A percentile compares a stretch with the other conserved stretches of the same genome.
phyloP scores from a whole-genome alignment of 257 asterid genomes.

The Knoxia roxburghii region DNA sequence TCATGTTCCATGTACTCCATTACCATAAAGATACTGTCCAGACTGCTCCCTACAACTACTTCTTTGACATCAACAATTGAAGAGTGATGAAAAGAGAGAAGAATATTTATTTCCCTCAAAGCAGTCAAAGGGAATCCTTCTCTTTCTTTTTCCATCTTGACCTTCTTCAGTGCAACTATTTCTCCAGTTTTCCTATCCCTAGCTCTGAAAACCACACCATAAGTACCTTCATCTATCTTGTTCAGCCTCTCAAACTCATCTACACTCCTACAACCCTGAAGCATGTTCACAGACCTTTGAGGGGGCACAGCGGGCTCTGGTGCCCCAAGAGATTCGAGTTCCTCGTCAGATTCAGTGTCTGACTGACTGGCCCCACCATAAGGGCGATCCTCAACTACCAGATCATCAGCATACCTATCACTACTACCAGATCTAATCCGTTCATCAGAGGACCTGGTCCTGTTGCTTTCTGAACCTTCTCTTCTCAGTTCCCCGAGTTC shows the following conservation, averaged over 20 bases:
- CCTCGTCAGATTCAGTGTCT: constrained; percentile 51
- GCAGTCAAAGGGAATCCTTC: constrained; percentile 91
- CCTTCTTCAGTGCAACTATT: constrained; percentile 85
- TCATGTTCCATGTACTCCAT: constrained; percentile 99
- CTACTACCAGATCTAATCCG: constrained; percentile 58
- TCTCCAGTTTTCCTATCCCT: constrained; percentile 80
- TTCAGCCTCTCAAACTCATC: constrained; percentile 79
- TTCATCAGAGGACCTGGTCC: constrained; percentile 56
- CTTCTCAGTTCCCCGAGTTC: constrained; percentile 48
- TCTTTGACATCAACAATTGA: constrained; percentile 88
- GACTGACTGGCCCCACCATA: constrained; percentile 42
- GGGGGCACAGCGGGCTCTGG: constrained; percentile 47
- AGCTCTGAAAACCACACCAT: constrained; percentile 84
- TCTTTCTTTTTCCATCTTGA: constrained; percentile 80
- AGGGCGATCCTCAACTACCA: constrained; percentile 31
- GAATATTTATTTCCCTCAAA: constrained; percentile 78
- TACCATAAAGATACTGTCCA: constrained; percentile 77
- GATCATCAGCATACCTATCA: constrained; percentile 41
- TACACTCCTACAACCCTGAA: constrained; percentile 84
- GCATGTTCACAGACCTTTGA: constrained; percentile 73
- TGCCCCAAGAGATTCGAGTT: constrained; percentile 35
- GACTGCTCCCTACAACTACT: constrained; percentile 71
- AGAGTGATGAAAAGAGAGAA: constrained; percentile 68
- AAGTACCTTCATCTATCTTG: constrained; percentile 89
- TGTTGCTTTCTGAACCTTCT: constrained; percentile 47